Conservation (phyloP, 345 rosid species). For the Garcia nutans region DNA sequence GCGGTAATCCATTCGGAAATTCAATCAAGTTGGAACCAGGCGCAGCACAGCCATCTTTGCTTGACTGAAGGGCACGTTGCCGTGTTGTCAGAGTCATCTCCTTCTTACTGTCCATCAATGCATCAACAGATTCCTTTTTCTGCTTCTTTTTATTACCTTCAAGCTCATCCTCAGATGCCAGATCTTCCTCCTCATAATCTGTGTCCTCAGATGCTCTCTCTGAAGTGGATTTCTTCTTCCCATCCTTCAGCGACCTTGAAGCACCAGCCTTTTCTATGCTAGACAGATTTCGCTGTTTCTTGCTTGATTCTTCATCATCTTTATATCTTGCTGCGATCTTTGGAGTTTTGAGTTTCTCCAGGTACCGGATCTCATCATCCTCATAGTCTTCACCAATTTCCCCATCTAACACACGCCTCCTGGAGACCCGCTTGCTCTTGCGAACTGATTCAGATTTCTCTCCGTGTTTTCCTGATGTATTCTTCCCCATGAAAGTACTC, state of each 20-base stretch:
- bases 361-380: conserved; percentile 83
- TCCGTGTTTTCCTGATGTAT: conserved; percentile 46
- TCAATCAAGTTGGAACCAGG: conserved; percentile 56
- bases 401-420: conserved; percentile 59
- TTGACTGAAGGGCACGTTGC: conserved; percentile 87
- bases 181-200: conserved; percentile 57
- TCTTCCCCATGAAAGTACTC: conserved; percentile 51
- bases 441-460: conserved; percentile 57
- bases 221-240: conserved; percentile 48
- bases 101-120: conserved; percentile 53
- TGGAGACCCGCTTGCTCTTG: conserved; percentile 74
- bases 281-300: conserved; percentile 60
- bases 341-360: conserved; percentile 70
- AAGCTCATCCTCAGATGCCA: conserved; percentile 49
- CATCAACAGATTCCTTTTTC: conserved; percentile 58
- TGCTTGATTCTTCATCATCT: conserved; percentile 55
- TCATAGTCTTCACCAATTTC: conserved; percentile 60
- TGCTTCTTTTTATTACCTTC: conserved; percentile 49
- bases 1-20: conserved; percentile 92
- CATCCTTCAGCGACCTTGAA: conserved; percentile 44
- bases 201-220: conserved; percentile 50
- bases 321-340: conserved; percentile 41
- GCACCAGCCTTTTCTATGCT: conserved; percentile 44
- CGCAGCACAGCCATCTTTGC: conserved; percentile 52
- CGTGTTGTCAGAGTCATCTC: conserved; percentile 79